phyloP scores from a whole-genome alignment of 148 eudicot species.

The Rhododendron mucronatum region DNA sequence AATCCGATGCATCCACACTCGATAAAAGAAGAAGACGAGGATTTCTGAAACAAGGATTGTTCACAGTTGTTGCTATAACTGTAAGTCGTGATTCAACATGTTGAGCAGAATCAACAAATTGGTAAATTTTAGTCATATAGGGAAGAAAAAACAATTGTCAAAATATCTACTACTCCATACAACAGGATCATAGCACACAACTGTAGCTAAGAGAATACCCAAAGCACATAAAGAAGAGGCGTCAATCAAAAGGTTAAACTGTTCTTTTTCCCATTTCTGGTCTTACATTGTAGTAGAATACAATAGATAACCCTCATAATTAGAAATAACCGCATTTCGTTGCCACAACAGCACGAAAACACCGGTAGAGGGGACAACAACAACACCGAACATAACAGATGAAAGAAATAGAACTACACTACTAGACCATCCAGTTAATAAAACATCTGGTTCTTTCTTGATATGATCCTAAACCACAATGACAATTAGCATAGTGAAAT shows the following conservation, averaged over 20 bases:
- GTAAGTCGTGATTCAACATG: neutral
- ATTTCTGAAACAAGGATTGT: neutral
- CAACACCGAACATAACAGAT: slow-evolving; percentile 19
- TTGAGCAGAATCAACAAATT: neutral
- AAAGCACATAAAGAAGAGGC: slow-evolving; percentile 8
- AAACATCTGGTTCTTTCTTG: slow-evolving; percentile 18
- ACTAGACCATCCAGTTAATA: slow-evolving; percentile 26
- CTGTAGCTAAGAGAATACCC: neutral
- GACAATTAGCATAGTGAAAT: slow-evolving; percentile 22
- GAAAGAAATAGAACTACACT: slow-evolving; percentile 21
- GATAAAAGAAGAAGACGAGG: neutral
- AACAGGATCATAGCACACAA: neutral
- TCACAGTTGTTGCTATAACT: neutral
- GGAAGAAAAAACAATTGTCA: neutral
- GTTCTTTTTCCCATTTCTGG: slow-evolving; percentile 20
- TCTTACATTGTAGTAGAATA: slow-evolving; percentile 19
- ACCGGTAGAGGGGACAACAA: slow-evolving; percentile 24
- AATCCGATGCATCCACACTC: neutral
- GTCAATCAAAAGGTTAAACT: slow-evolving; percentile 26
- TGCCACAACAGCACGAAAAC: slow-evolving; percentile 21
- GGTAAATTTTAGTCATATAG: neutral
- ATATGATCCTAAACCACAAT: slow-evolving; percentile 24
- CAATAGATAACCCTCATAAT: slow-evolving; percentile 20
- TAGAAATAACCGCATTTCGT: slow-evolving; percentile 18
- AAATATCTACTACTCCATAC: neutral